Evolutionary conservation across 768 basidiomycete genomes (phyloP).

Genomic region (Hysterangium stoloniferum): DNA sequence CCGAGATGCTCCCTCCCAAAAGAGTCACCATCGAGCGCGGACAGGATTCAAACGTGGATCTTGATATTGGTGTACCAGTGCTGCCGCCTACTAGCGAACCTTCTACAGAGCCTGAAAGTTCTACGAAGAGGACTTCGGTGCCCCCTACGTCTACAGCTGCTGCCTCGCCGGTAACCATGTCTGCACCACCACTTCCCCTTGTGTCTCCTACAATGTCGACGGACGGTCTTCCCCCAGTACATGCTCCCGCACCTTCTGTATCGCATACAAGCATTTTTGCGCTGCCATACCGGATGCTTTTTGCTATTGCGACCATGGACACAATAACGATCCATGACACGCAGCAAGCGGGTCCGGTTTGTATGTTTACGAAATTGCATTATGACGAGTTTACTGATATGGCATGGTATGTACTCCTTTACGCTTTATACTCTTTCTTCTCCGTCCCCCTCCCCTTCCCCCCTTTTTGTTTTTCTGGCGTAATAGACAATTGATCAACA

Average conservation of each 20-base stretch:
- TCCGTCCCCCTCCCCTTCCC: slow-evolving; percentile 2
- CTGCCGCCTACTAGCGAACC: slow-evolving; percentile 23
- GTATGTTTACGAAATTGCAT: slow-evolving; percentile 87
- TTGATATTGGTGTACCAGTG: slow-evolving; percentile 47
- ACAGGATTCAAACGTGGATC: slow-evolving; percentile 48
- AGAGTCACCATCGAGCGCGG: slow-evolving; percentile 63
- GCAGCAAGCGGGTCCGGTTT: slow-evolving; percentile 88
- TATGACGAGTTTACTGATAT: slow-evolving; percentile 98
- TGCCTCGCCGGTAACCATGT: slow-evolving; percentile 31
- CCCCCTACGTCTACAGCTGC: slow-evolving; percentile 15
- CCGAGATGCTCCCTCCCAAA: slow-evolving; percentile 38
- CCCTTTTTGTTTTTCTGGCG: background rate
- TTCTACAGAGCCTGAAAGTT: slow-evolving; percentile 26
- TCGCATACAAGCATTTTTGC: slow-evolving; percentile 69
- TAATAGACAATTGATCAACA: background rate
- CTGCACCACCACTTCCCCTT: slow-evolving; percentile 39
- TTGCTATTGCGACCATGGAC: slow-evolving; percentile 95
- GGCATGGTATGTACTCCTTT: slow-evolving; percentile 62
- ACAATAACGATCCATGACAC: slow-evolving; percentile 93
- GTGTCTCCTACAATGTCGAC: slow-evolving; percentile 45
- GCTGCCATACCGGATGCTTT: slow-evolving; percentile 89
- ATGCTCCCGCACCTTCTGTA: slow-evolving; percentile 58
- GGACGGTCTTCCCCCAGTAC: slow-evolving; percentile 38
- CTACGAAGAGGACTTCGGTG: slow-evolving; percentile 10
- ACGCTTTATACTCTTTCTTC: background rate